These are phyloP conservation scores for Heimioporus sp. DNA, from an alignment of 768 basidiomycete species.

Conservation along the genomic window DNA sequence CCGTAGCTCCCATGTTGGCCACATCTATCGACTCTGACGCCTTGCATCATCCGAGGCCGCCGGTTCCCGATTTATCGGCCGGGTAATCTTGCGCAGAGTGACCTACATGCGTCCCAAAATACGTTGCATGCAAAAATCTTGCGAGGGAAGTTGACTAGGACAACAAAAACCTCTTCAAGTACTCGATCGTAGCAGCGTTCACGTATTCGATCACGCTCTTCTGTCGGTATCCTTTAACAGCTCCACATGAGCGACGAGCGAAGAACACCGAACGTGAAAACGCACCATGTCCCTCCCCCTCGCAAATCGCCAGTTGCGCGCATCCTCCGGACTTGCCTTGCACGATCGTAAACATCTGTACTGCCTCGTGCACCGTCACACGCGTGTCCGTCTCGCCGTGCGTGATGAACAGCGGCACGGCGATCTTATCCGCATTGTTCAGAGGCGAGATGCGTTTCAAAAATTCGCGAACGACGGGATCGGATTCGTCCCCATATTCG, in stretches of 20 bases:
- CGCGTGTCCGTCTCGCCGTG: constrained; percentile 42
- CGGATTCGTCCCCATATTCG: constrained; percentile 42
- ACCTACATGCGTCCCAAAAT: neutral
- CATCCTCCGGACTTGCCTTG: constrained; percentile 20
- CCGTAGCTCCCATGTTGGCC: neutral
- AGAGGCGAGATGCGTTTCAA: constrained; percentile 40
- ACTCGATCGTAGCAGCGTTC: constrained; percentile 38
- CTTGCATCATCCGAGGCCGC: neutral
- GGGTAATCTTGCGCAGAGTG: constrained; percentile 13
- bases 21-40: neutral
- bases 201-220: constrained; percentile 43
- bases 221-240: constrained; percentile 38
- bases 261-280: neutral
- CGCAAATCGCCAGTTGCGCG: constrained; percentile 39
- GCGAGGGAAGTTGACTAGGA: constrained; percentile 9
- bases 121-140: neutral
- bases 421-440: constrained; percentile 36
- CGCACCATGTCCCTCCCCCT: constrained; percentile 43
- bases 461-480: constrained; percentile 36
- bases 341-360: constrained; percentile 37
- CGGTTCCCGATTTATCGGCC: constrained; percentile 6
- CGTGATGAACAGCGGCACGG: constrained; percentile 37
- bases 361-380: constrained; percentile 39
- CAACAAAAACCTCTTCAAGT: constrained; percentile 36
- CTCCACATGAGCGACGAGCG: constrained; percentile 1